A percentile compares a stretch with the other conserved stretches of the same genome.
Conservation (phyloP, 495 filamentous ascomycete species). For the Staphylotrichum tortipilum region DNA sequence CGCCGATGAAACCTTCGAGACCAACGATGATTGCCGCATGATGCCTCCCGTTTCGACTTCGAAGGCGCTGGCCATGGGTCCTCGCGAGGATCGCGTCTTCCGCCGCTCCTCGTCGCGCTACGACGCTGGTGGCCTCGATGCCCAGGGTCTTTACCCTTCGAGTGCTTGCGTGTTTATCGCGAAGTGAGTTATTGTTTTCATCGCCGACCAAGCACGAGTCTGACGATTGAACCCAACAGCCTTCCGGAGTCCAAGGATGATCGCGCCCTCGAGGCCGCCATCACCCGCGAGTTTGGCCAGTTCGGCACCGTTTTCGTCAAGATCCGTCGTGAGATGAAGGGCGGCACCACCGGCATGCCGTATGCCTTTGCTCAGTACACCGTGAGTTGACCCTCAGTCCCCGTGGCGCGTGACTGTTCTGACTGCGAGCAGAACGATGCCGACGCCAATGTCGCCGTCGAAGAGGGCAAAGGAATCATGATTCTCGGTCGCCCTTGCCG, state of each 20-base stretch:
- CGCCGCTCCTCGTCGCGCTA: neutral
- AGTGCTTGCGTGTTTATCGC: conserved; percentile 55
- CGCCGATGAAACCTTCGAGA: no score
- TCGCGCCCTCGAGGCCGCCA: conserved; percentile 40
- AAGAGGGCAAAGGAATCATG: conserved; percentile 34
- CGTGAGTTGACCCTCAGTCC: conserved; percentile 29
- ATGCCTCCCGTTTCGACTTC: conserved; percentile 2
- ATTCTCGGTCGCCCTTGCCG: conserved; percentile 52
- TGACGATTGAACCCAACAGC: conserved; percentile 18
- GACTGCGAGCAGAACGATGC: conserved; percentile 23
- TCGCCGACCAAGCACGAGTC: neutral
- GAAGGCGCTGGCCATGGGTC: neutral
- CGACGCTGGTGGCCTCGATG: conserved; percentile 30
- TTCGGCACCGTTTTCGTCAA: conserved; percentile 54
- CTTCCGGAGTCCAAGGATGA: conserved; percentile 39
- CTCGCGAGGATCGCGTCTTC: neutral
- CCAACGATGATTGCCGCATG: neutral
- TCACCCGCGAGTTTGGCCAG: conserved; percentile 42
- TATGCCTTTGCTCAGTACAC: conserved; percentile 57
- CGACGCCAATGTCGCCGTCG: conserved; percentile 43
- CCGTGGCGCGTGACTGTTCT: neutral
- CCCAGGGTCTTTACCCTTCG: conserved; percentile 48
- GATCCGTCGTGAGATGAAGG: conserved; percentile 54
- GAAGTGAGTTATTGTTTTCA: conserved; percentile 42
- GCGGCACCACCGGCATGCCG: conserved; percentile 49